A percentile compares a stretch with the other conserved stretches of the same genome.
phyloP scores from a whole-genome alignment of 129 eudicot species.

The Heracleum sosnowskyi region DNA sequence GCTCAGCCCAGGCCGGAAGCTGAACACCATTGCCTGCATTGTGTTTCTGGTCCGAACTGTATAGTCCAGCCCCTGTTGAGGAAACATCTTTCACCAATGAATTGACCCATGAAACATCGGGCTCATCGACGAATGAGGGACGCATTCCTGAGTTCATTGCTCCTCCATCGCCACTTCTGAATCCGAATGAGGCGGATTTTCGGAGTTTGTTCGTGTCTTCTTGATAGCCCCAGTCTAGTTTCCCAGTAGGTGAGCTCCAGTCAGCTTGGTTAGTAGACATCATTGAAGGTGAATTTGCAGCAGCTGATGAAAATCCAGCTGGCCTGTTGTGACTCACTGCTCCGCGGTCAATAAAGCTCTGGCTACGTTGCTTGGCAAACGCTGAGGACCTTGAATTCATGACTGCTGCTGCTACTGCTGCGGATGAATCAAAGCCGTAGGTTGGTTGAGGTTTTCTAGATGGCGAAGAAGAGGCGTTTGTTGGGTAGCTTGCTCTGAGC shows the following conservation, averaged over 20 bases:
- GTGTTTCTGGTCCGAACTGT: slow-evolving; percentile 32
- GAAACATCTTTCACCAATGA: slow-evolving; percentile 84
- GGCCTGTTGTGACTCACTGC: slow-evolving; percentile 27
- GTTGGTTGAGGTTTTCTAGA: slow-evolving; percentile 29
- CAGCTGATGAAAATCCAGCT: slow-evolving; percentile 14
- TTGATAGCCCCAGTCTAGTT: slow-evolving; percentile 68
- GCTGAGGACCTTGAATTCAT: slow-evolving; percentile 74
- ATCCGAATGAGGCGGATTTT: slow-evolving; percentile 79
- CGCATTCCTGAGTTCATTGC: slow-evolving; percentile 2
- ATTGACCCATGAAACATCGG: slow-evolving; percentile 79
- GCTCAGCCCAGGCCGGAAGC: slow-evolving; percentile 68
- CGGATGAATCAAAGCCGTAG: slow-evolving; percentile 64
- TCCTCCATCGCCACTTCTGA: slow-evolving; percentile 35
- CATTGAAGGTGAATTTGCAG: slow-evolving; percentile 16
- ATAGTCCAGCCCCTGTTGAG: slow-evolving; percentile 41
- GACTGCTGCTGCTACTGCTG: slow-evolving; percentile 80
- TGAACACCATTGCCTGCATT: slow-evolving; percentile 16
- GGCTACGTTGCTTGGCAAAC: slow-evolving; percentile 77
- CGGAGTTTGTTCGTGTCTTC: slow-evolving; percentile 67
- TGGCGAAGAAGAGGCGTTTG: slow-evolving; percentile 48
- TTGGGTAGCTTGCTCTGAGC: slow-evolving; percentile 51
- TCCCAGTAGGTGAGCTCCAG: slow-evolving; percentile 91
- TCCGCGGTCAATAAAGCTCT: slow-evolving; percentile 76
- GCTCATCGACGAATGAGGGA: slow-evolving; percentile 39
- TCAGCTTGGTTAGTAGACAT: slow-evolving; percentile 36